Base-by-base conservation (phyloP, 192 early-diverging fungal species). In the Ramicandelaber brevisporus region DNA sequence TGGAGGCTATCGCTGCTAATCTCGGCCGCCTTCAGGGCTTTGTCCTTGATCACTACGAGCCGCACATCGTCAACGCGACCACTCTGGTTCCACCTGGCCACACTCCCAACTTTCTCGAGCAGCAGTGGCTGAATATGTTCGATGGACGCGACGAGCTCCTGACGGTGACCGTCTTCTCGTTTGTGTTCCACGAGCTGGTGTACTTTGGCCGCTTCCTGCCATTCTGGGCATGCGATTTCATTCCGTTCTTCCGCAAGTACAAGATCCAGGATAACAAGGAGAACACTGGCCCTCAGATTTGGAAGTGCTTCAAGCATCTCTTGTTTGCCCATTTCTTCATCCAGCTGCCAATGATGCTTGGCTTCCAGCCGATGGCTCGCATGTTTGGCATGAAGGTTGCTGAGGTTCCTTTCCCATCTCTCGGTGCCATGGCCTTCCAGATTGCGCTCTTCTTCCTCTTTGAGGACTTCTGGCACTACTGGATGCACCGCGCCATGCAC, bases 381-480 rank as follows among this genome's bases (percentile, higher is more conserved):
- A 54, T 64, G 27, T 66, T 85, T 31, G 89, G 85, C 15, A 89
- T 89, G 67, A 53, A 69, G 23, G 72, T 85, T 22, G 55, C 68
- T 4, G 68, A 72, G 20, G 57, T 73, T 32, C 84, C 88, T 26
- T 69, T 95, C 32, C 88, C 88, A 7, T 48, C 59, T 34, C 66
- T 63, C 71, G 36, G 52, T 44, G 65, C 51, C 37, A 68, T 75
- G 53, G 38, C 55, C 6, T 20, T 53, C 32, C 74, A 80, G 51
- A 57, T 68, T 19, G 53, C 58, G 11, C 46, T 77, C 35, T 92
- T 78, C 43, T 65, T 95, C 29, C 33, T 89, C 16, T 50, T 73
- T 29, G 84, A 89, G 47, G 88, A 95, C 38, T 59, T 69, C n/a
- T 82, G 66, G 49, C 84, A 88, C 41, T 95, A 89, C 69, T 81